Evolutionary conservation across 2,329 filamentous ascomycete species (phyloP), one percentile per base, ranked within the genome.

Genomic region (Aspergillus tamarii): DNA sequence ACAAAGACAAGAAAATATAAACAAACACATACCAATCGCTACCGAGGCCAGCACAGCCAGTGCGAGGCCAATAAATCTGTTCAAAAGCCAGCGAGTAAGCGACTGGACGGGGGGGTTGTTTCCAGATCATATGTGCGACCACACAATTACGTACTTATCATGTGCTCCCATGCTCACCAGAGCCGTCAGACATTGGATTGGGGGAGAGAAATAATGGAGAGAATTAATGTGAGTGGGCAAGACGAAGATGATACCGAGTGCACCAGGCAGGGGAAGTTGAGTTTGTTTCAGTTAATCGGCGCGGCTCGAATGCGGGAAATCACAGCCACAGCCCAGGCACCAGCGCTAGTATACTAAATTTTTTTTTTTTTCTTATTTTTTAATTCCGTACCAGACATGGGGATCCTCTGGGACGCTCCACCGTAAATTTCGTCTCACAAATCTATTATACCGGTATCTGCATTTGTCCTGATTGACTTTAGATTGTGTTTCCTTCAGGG

Each of bases 41-140:
- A 55, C 5, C 2, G 52, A 55, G 16, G 52, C 52, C 34, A 55
- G 52, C n/a, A 55, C n/a, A 16, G 52, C 52, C 52, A 55, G 32
- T 55, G 52, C 12, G n/a, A 55, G 52, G 52, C 52, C 52, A 39
- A 55, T 55, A 28, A 55, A 55, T 12, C 52, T 55, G 32, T 8
- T 3, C 8, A 12, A 21, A 34, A 32, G 48, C 26, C 21, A n/a
- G 10, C 7, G n/a, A 19, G 21, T 55, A 19, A 55, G 52, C 21
- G 32, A 14, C 48, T 16, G 28, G 30, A 19, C 10, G 16, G 21
- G 14, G 32, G 32, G 28, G n/a, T n/a, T n/a, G n/a, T n/a, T n/a
- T n/a, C n/a, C 21, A 23, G 11, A 21, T 54, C 11, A 10, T 21
- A 16, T 9, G 30, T 23, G 19, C 30, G 28, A 16, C 52, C 14